Base-by-base conservation (phyloP, 2,329 filamentous ascomycete species). In the Claviceps humidiphila region DNA sequence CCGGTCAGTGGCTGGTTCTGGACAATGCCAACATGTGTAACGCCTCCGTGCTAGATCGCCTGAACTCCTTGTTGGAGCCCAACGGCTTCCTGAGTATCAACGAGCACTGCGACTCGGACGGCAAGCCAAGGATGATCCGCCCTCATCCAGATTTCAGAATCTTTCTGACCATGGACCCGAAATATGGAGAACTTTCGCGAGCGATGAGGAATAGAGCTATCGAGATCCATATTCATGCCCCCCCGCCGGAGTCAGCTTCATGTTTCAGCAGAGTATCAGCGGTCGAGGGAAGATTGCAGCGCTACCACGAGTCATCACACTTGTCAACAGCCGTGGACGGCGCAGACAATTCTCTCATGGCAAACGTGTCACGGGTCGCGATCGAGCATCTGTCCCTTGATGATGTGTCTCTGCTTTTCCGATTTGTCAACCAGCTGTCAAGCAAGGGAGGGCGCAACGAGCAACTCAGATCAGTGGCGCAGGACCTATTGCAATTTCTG, bases 1-100 rank as follows among this genome's bases (percentile, higher is more conserved):
- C 84, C 59, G 93, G 93, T 14, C 80, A 89, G 55, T 98, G 93
- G 93, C 75, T 98, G 17, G 84, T 98, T 11, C 80, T 98, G 22
- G 93, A 98, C 68, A 96, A 98, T 67, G 93, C 94, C 55, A 98
- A 98, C 62, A 77, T 98, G 53, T 98, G 94, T 71, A 96, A 86
- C 61, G 85, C 91, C 24, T 95, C 91, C 6, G 93, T 98, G 1
- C 77, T 98, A 9, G 93, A 98, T 68, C 80, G 94, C 56, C 73
- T 98, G 50, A 98, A 98, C 66, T 97, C 93, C 0, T 72, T 98
- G 8, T 83, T 97, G 7, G 93, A 98, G 64, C 90, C 89, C 0
- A 84, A 90, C 61, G 93, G 93, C 1, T 83, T 82, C 56, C 72
- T 98, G 22, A 89, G 87, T 60, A 85, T 98, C 64, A 97, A 96